Evolutionary conservation across 352 stramenopile genomes (phyloP).

Genomic region (Globisporangium echinulatum): DNA sequence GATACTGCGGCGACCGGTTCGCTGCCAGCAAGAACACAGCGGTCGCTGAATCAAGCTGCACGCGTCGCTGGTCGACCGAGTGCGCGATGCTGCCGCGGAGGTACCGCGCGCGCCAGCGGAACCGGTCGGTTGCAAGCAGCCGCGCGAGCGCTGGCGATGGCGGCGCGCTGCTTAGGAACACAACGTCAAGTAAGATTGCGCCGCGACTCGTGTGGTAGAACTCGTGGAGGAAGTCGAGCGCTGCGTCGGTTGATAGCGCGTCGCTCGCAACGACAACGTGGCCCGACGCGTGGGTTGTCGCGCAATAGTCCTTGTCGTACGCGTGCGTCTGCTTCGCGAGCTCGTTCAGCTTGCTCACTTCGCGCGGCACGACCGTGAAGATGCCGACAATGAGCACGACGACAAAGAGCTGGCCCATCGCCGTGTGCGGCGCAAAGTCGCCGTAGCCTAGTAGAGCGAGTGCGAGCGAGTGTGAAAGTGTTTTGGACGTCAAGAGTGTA

Average conservation of each 20-base stretch:
- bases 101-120: slow-evolving; percentile 38
- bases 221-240: slow-evolving; percentile 60
- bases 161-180: slow-evolving; percentile 45
- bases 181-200: slow-evolving; percentile 52
- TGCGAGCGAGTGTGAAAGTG: neutral
- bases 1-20: slow-evolving; percentile 12
- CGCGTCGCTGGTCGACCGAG: slow-evolving; percentile 38
- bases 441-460: slow-evolving; percentile 38
- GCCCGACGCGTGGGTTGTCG: slow-evolving; percentile 30
- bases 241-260: slow-evolving; percentile 31
- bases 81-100: slow-evolving; percentile 44
- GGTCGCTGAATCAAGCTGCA: slow-evolving; percentile 33
- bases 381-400: slow-evolving; percentile 63
- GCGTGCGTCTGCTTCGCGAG: slow-evolving; percentile 50
- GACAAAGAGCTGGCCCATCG: slow-evolving; percentile 56
- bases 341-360: slow-evolving; percentile 55
- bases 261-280: slow-evolving; percentile 59
- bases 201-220: slow-evolving; percentile 65
- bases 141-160: slow-evolving; percentile 30
- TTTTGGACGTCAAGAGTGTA: neutral
- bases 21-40: slow-evolving; percentile 63
- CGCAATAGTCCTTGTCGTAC: slow-evolving; percentile 49
- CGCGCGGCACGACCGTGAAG: slow-evolving; percentile 53
- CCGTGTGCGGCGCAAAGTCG: slow-evolving; percentile 47
- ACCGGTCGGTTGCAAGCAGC: slow-evolving; percentile 40